Evolutionary conservation across 1,139 yeast species (phyloP).

Genomic region (Debaryomyces udenii): DNA sequence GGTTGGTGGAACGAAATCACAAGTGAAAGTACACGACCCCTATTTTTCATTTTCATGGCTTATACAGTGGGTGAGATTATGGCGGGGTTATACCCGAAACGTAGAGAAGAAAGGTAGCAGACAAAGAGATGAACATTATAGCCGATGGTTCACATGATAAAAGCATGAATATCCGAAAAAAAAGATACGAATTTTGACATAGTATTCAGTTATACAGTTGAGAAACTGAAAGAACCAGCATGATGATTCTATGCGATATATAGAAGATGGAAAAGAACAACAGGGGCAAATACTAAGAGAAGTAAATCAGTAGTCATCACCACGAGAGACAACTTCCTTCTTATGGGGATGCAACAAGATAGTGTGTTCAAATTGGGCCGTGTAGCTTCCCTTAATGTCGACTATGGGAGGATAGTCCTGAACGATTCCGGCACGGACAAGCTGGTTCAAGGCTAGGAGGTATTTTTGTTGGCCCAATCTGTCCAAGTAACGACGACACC

Average conservation of each 20-base stretch:
- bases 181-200: background rate
- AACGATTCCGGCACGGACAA: conserved; percentile 84
- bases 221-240: no score
- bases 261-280: no score
- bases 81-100: conserved; percentile 1
- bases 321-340: conserved; percentile 93
- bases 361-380: conserved; percentile 97
- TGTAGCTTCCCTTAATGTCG: conserved; percentile 82
- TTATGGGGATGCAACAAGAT: conserved; percentile 85
- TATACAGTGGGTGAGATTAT: background rate
- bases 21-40: conserved; percentile 3
- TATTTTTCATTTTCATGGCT: background rate
- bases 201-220: no score
- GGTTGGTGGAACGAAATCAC: conserved; percentile 2
- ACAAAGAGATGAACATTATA: no score
- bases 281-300: background rate
- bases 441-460: conserved; percentile 80
- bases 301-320: conserved; percentile 73
- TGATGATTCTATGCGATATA: no score
- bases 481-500: conserved; percentile 94
- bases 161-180: background rate
- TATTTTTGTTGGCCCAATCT: conserved; percentile 91
- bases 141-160: conserved; percentile 1
- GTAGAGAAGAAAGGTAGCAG: no score
- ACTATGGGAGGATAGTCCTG: conserved; percentile 97